Conservation (phyloP, 1,139 yeast genomes). For the Yamadazyma trypodendri region DNA sequence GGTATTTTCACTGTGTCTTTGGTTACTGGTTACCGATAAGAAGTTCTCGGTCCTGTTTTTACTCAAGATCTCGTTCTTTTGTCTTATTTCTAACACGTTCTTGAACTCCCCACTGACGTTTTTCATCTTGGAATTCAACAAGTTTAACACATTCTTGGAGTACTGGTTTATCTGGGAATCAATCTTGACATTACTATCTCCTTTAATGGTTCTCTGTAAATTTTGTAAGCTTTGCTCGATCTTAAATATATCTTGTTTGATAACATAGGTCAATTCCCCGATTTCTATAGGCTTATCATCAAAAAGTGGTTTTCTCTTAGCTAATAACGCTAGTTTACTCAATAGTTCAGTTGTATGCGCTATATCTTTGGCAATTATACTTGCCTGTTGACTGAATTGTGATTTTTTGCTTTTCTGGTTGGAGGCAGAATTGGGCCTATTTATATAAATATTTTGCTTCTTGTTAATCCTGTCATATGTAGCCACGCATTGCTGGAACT, state of each 20-base stretch:
- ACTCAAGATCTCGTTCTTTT: conserved; percentile 77
- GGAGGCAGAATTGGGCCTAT: not conserved
- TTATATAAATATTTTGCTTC: conserved; percentile 18
- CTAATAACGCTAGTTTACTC: conserved; percentile 76
- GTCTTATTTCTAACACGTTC: conserved; percentile 82
- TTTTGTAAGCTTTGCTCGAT: conserved; percentile 76
- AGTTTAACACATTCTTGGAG: conserved; percentile 81
- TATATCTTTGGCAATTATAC: conserved; percentile 83
- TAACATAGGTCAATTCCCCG: conserved; percentile 86
- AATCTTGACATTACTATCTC: conserved; percentile 43
- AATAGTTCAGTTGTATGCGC: conserved; percentile 84
- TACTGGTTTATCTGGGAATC: conserved; percentile 67
- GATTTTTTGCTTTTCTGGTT: conserved; percentile 36
- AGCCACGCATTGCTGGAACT: conserved; percentile 81
- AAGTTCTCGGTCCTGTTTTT: conserved; percentile 85
- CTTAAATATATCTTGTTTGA: conserved; percentile 87
- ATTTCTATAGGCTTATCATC: conserved; percentile 95
- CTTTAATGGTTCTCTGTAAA: conserved; percentile 55
- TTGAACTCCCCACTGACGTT: conserved; percentile 92
- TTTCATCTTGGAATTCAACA: conserved; percentile 84
- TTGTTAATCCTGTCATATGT: conserved; percentile 63
- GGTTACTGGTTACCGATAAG: conserved; percentile 48
- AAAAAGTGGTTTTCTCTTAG: conserved; percentile 88
- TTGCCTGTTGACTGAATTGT: conserved; percentile 79
- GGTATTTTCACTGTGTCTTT: conserved; percentile 22